phyloP scores from a whole-genome alignment of 1,139 yeast species.

The Eremothecium coryli region DNA sequence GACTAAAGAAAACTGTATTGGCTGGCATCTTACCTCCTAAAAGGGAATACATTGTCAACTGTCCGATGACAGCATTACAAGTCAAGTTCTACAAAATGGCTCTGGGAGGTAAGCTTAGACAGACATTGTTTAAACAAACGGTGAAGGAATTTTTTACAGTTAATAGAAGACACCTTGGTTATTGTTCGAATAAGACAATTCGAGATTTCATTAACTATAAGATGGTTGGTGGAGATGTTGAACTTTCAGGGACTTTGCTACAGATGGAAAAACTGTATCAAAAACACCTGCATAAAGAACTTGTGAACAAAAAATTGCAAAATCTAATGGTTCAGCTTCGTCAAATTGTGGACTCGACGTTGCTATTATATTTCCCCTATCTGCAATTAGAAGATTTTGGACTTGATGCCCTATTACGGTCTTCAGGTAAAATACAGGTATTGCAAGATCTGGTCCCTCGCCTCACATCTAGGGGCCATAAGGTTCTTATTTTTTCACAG shows the following conservation, averaged over 20 bases:
- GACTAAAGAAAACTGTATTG: constrained; percentile 67
- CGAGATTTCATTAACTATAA: constrained; percentile 34
- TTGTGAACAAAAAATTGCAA: constrained; percentile 41
- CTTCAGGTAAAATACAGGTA: constrained; percentile 65
- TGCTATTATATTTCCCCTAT: constrained; percentile 75
- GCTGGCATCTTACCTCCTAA: constrained; percentile 65
- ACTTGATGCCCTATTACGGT: constrained; percentile 34
- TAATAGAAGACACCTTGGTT: constrained; percentile 31
- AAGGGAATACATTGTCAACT: constrained; percentile 75
- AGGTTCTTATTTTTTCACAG: constrained; percentile 73
- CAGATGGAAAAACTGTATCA: constrained; percentile 26
- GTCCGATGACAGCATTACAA: constrained; percentile 58
- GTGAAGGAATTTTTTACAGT: constrained; percentile 37
- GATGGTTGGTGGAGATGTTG: constrained; percentile 13
- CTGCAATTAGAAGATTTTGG: constrained; percentile 34
- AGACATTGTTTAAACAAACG: constrained; percentile 37
- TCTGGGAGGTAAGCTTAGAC: constrained; percentile 38
- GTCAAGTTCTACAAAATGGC: constrained; percentile 54
- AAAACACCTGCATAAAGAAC: constrained; percentile 27
- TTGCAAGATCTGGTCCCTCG: constrained; percentile 52
- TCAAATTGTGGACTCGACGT: constrained; percentile 77
- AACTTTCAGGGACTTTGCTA: constrained; percentile 11
- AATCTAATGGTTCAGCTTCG: constrained; percentile 77
- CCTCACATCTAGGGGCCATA: constrained; percentile 46
- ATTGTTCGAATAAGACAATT: constrained; percentile 32